Evolutionary conservation across 345 rosid genomes (phyloP), one percentile per base, ranked within the genome.

Genomic region (Moricandia arvensis): DNA sequence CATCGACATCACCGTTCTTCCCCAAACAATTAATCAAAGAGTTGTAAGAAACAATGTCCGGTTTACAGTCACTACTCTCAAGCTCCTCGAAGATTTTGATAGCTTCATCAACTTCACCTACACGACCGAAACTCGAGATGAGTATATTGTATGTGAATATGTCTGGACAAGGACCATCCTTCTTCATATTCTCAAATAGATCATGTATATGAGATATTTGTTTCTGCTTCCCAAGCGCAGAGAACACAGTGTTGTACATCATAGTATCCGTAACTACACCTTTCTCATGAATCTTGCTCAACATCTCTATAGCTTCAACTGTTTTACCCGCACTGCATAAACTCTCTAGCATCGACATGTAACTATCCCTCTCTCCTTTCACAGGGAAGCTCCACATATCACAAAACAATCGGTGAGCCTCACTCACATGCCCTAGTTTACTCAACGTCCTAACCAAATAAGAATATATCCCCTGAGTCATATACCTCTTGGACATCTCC

Each of bases 1-100:
- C 98, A 81, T 91, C 97, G 17, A 94, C 84, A 80, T 89, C 86
- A 74, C 98, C 97, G 29, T 89, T 91, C 82, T 94, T 94, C 15
- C 98, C 98, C 38, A 94, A 87, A 76, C 91, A 91, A 63, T 94
- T 94, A 54, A 91, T 91, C 85, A 91, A 69, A 55, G 98, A 86
- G 77, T 94, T 94, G 74, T 94, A 91, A 0, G 98, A 94, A 71
- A 91, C 74, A 69, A 84, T 82, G 81, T 94, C 95, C 0, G 98
- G 93, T 68, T 78, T 81, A 63, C 82, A 91, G 49, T 85, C 81
- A 17, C 95, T 84, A 57, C 63, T 85, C 79, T 90, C 96, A 24
- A 91, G 97, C 82, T 91, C 96, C 78, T 91, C 98, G 21, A 94
- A 94, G 60, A 89, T 66, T 74, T 84, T 80, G 30, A 94, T 63